phyloP scores from a whole-genome alignment of 2,329 filamentous ascomycete species.

The Madurella fahalii region DNA sequence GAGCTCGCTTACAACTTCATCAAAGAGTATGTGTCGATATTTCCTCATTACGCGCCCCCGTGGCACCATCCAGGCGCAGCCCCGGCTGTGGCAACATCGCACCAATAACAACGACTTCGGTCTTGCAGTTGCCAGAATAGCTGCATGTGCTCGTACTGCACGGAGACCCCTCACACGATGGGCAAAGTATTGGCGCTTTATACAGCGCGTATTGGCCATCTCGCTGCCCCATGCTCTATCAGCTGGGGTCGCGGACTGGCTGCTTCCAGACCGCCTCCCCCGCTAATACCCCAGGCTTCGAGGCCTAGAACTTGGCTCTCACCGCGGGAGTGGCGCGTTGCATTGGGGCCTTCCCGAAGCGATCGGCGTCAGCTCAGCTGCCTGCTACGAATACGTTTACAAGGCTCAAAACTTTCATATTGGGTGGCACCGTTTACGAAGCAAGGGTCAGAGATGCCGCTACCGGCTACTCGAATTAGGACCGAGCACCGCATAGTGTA shows the following conservation, averaged over 20 bases:
- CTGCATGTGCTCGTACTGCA: no score
- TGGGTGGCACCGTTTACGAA: slow-evolving; percentile 5
- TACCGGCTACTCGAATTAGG: background rate
- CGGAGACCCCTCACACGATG: no score
- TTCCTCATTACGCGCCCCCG: no score
- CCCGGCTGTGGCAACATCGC: no score
- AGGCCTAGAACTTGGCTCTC: background rate
- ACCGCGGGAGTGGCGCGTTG: slow-evolving; percentile 8
- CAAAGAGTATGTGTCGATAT: no score
- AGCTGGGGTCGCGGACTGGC: background rate
- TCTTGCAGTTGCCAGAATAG: no score
- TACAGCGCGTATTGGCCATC: no score
- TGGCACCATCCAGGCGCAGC: no score
- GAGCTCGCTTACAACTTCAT: no score
- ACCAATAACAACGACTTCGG: no score
- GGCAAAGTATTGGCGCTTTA: background rate
- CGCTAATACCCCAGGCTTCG: background rate
- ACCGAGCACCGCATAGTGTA: no score
- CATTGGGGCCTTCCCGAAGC: background rate
- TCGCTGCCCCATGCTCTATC: no score
- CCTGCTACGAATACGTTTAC: background rate
- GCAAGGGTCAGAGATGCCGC: background rate
- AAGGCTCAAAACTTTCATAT: background rate
- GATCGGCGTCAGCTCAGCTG: slow-evolving; percentile 9
- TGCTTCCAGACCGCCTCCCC: slow-evolving; percentile 1